Evolutionary conservation across 768 basidiomycete species (phyloP).

Genomic region (Paxillus involutus): DNA sequence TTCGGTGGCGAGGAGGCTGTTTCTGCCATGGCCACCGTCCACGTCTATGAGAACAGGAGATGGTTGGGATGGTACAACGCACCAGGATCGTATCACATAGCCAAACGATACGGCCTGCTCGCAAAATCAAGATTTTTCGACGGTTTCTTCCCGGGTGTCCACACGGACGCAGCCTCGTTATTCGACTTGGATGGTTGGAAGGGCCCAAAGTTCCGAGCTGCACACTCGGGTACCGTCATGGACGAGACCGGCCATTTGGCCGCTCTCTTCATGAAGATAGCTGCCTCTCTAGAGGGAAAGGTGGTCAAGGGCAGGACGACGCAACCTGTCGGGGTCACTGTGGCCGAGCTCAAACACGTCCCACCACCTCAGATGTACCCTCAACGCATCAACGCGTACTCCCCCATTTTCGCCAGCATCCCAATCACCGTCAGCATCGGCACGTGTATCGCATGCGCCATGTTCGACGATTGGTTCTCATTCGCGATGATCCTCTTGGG

Average conservation of each 20-base stretch:
- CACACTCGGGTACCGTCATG: constrained; percentile 32
- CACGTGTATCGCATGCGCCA: too few species aligned
- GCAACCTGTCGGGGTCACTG: too few species aligned
- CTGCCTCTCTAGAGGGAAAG: constrained; percentile 10
- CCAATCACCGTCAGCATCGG: too few species aligned
- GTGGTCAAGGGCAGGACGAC: constrained; percentile 26
- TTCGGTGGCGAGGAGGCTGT: constrained; percentile 40
- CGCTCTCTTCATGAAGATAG: constrained; percentile 28
- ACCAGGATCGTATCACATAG: constrained; percentile 36
- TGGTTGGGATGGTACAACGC: constrained; percentile 41
- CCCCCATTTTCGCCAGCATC: too few species aligned
- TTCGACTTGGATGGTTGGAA: constrained; percentile 32
- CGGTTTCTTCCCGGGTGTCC: constrained; percentile 35
- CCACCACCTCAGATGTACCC: too few species aligned
- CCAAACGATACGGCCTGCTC: constrained; percentile 32
- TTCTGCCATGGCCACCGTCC: constrained; percentile 38
- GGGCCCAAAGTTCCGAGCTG: constrained; percentile 34
- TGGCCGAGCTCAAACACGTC: too few species aligned
- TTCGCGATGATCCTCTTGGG: too few species aligned
- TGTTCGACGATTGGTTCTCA: too few species aligned
- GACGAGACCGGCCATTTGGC: constrained; percentile 32
- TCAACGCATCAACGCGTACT: too few species aligned
- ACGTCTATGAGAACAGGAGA: constrained; percentile 31
- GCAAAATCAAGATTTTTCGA: constrained; percentile 34
- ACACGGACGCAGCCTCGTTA: constrained; percentile 29